Evolutionary conservation across 352 stramenopile genomes (phyloP).

Genomic region (Globisporangium abappressorium): DNA sequence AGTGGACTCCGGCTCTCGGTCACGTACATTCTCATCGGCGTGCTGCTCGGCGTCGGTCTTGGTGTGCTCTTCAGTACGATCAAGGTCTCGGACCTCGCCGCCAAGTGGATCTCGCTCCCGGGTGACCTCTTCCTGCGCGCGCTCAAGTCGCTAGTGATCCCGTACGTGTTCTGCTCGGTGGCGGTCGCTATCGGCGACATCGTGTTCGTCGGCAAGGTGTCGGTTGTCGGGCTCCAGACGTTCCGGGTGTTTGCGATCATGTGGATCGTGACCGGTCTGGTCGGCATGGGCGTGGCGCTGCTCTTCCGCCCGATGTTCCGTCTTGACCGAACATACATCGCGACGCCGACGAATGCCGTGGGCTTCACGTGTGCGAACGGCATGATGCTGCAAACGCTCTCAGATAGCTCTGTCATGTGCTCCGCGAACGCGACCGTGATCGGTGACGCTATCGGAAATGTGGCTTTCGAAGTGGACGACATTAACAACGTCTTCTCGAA

Average conservation of each 20-base stretch:
- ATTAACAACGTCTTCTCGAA: slow-evolving; percentile 50
- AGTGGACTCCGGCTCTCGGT: slow-evolving; percentile 52
- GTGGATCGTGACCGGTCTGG: slow-evolving; percentile 43
- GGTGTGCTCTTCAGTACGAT: slow-evolving; percentile 46
- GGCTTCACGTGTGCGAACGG: slow-evolving; percentile 52
- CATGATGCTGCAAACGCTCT: slow-evolving; percentile 24
- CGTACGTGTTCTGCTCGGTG: slow-evolving; percentile 81
- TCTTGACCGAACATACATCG: slow-evolving; percentile 18
- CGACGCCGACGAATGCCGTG: slow-evolving; percentile 31
- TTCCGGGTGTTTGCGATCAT: slow-evolving; percentile 55
- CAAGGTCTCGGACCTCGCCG: slow-evolving; percentile 37
- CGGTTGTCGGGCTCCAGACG: slow-evolving; percentile 62
- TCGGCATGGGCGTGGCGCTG: slow-evolving; percentile 58
- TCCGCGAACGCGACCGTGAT: slow-evolving; percentile 21
- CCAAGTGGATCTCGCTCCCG: slow-evolving; percentile 62
- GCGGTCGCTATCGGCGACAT: slow-evolving; percentile 74
- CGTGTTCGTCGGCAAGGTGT: slow-evolving; percentile 72
- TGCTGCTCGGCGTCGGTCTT: slow-evolving; percentile 42
- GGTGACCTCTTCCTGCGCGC: slow-evolving; percentile 75
- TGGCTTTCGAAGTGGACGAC: slow-evolving; percentile 44
- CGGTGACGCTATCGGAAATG: slow-evolving; percentile 15
- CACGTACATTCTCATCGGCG: slow-evolving; percentile 48
- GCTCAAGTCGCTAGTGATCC: slow-evolving; percentile 74
- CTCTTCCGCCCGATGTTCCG: slow-evolving; percentile 59
- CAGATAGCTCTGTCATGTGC: slow-evolving; percentile 18